Evolutionary conservation across 331 rosid species (phyloP).

Genomic region (Dryas integrifolia): DNA sequence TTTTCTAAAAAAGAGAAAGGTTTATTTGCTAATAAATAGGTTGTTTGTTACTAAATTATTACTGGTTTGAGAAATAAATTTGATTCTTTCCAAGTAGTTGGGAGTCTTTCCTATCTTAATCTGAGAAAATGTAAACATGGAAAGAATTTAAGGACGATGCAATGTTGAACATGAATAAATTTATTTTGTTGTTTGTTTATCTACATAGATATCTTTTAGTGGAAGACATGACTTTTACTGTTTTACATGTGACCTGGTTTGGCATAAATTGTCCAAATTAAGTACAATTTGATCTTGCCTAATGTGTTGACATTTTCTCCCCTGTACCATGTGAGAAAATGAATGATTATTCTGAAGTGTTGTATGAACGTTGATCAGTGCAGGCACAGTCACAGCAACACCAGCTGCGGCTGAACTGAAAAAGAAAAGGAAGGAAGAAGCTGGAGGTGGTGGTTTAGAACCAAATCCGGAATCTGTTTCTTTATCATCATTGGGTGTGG

Average conservation of each 20-base stretch:
- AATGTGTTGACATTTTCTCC: slow-evolving; percentile 2
- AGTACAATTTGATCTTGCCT: background rate
- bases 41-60: background rate
- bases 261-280: background rate
- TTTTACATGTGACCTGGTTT: background rate
- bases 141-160: background rate
- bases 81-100: background rate
- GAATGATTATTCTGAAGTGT: slow-evolving; percentile 28
- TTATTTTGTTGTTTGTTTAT: background rate
- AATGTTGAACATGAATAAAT: background rate
- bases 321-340: background rate
- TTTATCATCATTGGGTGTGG: slow-evolving; percentile 33
- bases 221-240: background rate
- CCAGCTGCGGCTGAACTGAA: slow-evolving; percentile 27
- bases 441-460: slow-evolving; percentile 32
- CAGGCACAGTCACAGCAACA: slow-evolving; percentile 37
- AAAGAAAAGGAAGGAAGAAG: slow-evolving; percentile 35
- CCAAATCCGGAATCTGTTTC: slow-evolving; percentile 38
- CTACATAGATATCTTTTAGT: background rate
- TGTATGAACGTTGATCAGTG: slow-evolving; percentile 42
- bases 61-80: background rate
- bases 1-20: background rate
- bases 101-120: background rate
- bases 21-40: background rate
- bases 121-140: background rate